Conservation (phyloP, 2,329 filamentous ascomycete species). For the Bipolaris victoriae region DNA sequence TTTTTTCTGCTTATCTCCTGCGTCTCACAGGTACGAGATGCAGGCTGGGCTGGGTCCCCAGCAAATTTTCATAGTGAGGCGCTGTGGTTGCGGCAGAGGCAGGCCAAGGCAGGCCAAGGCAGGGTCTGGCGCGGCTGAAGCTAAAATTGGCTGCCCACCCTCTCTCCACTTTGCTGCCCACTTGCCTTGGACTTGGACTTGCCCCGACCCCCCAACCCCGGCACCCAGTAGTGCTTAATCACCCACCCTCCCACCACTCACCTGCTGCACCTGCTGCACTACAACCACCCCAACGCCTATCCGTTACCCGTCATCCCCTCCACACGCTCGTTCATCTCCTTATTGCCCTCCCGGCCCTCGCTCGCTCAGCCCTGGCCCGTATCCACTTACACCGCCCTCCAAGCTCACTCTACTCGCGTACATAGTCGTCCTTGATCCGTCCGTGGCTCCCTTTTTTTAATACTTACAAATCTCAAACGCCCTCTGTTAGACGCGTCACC, state of each 20-base stretch:
- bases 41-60: constrained; percentile 20
- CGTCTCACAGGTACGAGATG: neutral
- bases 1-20: neutral
- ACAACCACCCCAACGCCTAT: neutral
- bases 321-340: constrained; percentile 11
- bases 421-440: too few species aligned
- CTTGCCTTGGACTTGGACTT: neutral
- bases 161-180: constrained; percentile 1
- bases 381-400: constrained; percentile 3
- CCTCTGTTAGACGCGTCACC: constrained; percentile 33
- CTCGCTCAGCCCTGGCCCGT: constrained; percentile 2
- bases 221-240: neutral
- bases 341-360: neutral
- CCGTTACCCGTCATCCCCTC: constrained; percentile 5
- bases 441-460: constrained; percentile 16
- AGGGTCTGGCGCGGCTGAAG: constrained; percentile 7
- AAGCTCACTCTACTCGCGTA: neutral
- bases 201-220: too few species aligned
- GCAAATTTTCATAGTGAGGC: constrained; percentile 13
- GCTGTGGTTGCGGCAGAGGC: neutral
- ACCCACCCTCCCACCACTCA: neutral
- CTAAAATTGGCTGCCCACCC: constrained; percentile 10
- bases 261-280: neutral
- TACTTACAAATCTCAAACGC: constrained; percentile 1
- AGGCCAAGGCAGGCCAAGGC: constrained; percentile 9